Evolutionary conservation across 2,329 filamentous ascomycete species (phyloP), one percentile per base, ranked within the genome.

Genomic region (Metarhizium brunneum): DNA sequence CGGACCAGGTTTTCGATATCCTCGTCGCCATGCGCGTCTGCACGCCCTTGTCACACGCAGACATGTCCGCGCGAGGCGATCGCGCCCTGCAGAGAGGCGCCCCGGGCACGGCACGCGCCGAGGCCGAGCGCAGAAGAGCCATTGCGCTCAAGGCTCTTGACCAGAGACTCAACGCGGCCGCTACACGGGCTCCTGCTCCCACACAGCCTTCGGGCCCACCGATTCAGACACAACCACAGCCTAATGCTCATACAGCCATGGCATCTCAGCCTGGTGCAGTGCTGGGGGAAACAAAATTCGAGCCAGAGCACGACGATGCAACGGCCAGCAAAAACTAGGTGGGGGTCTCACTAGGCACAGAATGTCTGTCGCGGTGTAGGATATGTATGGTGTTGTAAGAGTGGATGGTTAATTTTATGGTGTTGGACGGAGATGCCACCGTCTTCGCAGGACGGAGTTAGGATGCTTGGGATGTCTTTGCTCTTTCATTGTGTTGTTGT

Each of bases 61-160:
- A 92, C 60, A 82, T 92, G 56, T 86, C 88, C 0, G 84, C 88
- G 59, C 83, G 87, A 61, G 89, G 89, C 16, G 82, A 84, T 53
- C 65, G 60, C 11, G 75, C 76, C 58, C 67, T 79, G 54, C 80
- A 78, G 61, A 72, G 82, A 45, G 79, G 79, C 25, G 80, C 77
- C 5, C 84, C 81, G 11, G 80, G 85, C 13, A 83, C 85, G 53
- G 89, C 92, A 52, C 84, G 92, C 57, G 92, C 94, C 52, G 94
- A 97, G 71, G 92, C 92, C 0, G 94, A 97, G 75, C 78, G 94
- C 61, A 83, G 94, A 68, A 82, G 94, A 61, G 92, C 92, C 0
- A 74, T 99, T 61, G 94, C 94, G 1, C 78, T 99, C 55, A 92
- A 92, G 68, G 92, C 92, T 3, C 75, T 99, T 54, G 94, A 99